These are phyloP conservation scores for Colletotrichum horii DNA, from an alignment of 2,329 filamentous ascomycete genomes.

Conservation along the genomic window DNA sequence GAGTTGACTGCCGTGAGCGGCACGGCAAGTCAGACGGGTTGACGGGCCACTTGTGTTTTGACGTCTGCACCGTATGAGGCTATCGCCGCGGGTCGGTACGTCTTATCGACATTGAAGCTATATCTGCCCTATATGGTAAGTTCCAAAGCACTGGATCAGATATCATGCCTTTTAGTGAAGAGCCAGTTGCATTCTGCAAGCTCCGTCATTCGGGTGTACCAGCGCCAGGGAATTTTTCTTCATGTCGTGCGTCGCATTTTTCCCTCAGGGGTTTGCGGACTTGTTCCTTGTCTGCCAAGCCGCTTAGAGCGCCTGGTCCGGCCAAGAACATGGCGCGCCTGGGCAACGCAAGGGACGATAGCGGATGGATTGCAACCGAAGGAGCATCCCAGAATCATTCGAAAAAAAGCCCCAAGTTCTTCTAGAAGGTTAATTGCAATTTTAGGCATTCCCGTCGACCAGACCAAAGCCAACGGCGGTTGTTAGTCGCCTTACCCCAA, in stretches of 20 bases:
- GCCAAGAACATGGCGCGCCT: neutral
- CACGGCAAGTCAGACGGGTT: neutral
- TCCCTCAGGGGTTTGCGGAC: neutral
- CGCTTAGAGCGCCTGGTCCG: neutral
- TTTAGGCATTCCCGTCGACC: neutral
- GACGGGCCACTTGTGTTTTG: neutral
- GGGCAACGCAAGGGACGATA: neutral
- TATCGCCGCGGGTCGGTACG: neutral
- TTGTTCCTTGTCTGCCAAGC: constrained; percentile 5
- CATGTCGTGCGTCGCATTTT: constrained; percentile 6
- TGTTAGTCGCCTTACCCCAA: neutral
- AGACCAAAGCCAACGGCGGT: neutral
- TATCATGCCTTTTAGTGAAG: neutral
- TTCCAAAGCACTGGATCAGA: neutral
- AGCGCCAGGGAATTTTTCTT: neutral
- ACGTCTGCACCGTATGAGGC: neutral
- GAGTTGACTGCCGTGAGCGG: constrained; percentile 3
- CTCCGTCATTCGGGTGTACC: neutral
- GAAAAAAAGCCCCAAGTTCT: neutral
- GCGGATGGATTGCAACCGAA: neutral
- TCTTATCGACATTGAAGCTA: neutral
- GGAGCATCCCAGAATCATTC: neutral
- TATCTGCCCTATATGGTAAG: neutral
- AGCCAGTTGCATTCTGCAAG: neutral
- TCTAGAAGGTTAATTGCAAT: neutral